Evolutionary conservation across 345 rosid genomes (phyloP).

Genomic region (Turnera subulata): DNA sequence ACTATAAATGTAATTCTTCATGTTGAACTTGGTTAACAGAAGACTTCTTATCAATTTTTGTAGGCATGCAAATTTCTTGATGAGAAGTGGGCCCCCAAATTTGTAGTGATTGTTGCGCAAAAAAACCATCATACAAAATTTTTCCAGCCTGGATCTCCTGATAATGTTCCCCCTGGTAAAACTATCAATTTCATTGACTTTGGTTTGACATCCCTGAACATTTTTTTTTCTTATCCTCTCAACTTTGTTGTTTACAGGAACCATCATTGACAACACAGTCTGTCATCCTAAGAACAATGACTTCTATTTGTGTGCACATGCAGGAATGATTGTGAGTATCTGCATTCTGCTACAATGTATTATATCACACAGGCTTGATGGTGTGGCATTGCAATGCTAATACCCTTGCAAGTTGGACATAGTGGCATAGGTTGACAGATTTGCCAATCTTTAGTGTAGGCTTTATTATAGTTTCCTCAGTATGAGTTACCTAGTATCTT

Average conservation of each 20-base stretch:
- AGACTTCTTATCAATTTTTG: not conserved
- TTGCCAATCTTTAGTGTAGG: not conserved
- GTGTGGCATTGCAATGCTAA: not conserved
- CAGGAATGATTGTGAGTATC: slow-evolving; percentile 87
- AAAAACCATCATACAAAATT: slow-evolving; percentile 91
- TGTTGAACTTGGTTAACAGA: not conserved
- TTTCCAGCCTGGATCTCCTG: slow-evolving; percentile 59
- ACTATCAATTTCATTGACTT: too few relatives aligned
- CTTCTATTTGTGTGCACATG: slow-evolving; percentile 88
- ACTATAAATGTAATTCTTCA: too few relatives aligned
- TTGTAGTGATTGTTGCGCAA: slow-evolving; percentile 77
- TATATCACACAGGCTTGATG: not conserved
- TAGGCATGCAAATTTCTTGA: slow-evolving; percentile 91
- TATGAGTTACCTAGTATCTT: too few relatives aligned
- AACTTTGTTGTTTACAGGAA: slow-evolving; percentile 45
- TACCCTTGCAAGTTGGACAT: not conserved
- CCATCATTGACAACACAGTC: slow-evolving; percentile 62
- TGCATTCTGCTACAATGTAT: not conserved
- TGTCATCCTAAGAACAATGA: slow-evolving; percentile 79
- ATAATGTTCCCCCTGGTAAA: slow-evolving; percentile 85
- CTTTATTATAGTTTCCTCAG: not conserved
- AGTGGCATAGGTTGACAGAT: too few relatives aligned
- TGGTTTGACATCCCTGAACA: not conserved
- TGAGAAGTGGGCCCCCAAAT: slow-evolving; percentile 62
- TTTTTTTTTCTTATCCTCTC: not conserved